Conservation (phyloP, 352 stramenopile species). For the Phytophthora litchii region DNA sequence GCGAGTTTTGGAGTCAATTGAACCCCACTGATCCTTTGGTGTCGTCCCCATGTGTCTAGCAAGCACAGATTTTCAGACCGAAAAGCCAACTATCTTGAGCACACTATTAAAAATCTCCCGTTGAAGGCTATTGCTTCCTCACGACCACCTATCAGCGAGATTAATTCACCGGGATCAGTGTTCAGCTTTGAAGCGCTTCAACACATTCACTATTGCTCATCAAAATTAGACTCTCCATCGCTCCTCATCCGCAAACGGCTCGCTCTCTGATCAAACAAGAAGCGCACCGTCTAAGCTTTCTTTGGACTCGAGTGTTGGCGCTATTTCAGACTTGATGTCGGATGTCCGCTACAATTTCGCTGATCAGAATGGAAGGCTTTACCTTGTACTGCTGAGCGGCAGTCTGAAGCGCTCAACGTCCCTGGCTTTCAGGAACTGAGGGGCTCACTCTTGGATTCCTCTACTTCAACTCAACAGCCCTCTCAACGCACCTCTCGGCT, state of each 20-base stretch:
- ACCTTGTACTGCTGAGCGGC: too few relatives aligned
- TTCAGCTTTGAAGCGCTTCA: too few relatives aligned
- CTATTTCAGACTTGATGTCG: slow-evolving; percentile 26
- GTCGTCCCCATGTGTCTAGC: not conserved
- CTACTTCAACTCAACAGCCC: slow-evolving; percentile 34
- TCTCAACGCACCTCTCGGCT: slow-evolving; percentile 22
- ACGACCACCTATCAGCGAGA: too few relatives aligned
- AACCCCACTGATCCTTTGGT: not conserved
- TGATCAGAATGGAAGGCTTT: slow-evolving; percentile 28
- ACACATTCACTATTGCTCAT: too few relatives aligned
- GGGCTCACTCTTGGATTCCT: slow-evolving; percentile 35
- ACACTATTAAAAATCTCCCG: too few relatives aligned
- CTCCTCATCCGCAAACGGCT: slow-evolving; percentile 11
- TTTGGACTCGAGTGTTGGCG: slow-evolving; percentile 6
- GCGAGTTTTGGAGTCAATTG: slow-evolving; percentile 1
- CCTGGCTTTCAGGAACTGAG: slow-evolving; percentile 1
- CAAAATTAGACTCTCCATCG: not conserved
- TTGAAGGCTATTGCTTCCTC: too few relatives aligned
- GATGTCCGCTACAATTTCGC: slow-evolving; percentile 8
- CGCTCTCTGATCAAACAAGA: not conserved
- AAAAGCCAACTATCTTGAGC: not conserved
- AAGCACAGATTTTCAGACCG: too few relatives aligned
- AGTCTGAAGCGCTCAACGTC: slow-evolving; percentile 18
- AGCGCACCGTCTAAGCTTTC: slow-evolving; percentile 1
- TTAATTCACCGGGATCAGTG: too few relatives aligned